These are phyloP conservation scores for Ascosphaera apis DNA, from an alignment of 2,329 filamentous ascomycete species.

Conservation along the genomic window DNA sequence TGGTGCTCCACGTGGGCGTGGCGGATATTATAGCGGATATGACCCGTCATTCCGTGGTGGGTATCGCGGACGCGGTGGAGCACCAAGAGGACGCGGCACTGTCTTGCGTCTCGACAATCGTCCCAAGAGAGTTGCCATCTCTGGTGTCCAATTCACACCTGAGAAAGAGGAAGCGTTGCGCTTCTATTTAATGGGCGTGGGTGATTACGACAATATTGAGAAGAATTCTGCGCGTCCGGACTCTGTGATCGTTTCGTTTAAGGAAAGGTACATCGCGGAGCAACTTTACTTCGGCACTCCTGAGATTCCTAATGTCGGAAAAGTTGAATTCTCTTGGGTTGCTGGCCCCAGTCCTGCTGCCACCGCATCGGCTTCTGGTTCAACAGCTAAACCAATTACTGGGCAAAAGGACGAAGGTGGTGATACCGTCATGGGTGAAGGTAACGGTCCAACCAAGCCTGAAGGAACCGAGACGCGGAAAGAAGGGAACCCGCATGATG, in stretches of 20 bases:
- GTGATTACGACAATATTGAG: conserved; percentile 24
- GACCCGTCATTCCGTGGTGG: conserved; percentile 17
- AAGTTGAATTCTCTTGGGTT: conserved; percentile 33
- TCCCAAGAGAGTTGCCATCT: conserved; percentile 29
- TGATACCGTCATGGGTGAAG: conserved; percentile 11
- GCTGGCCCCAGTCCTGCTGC: conserved; percentile 14
- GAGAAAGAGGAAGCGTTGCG: conserved; percentile 32
- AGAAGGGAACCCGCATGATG: conserved; percentile 12
- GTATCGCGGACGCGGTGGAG: conserved; percentile 21
- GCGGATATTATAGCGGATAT: conserved; percentile 16
- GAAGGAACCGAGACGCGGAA: conserved; percentile 6
- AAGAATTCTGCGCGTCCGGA: conserved; percentile 17
- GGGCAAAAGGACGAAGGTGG: conserved; percentile 11
- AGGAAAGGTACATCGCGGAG: conserved; percentile 30
- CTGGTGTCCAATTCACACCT: conserved; percentile 23
- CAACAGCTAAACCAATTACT: neutral
- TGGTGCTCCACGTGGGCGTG: conserved; percentile 10
- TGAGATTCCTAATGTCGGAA: conserved; percentile 28
- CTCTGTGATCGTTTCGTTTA: conserved; percentile 22
- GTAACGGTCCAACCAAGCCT: conserved; percentile 4
- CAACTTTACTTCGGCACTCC: conserved; percentile 26
- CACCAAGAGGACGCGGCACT: conserved; percentile 20
- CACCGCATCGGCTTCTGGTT: conserved; percentile 6
- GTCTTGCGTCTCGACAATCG: conserved; percentile 36
- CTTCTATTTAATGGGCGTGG: conserved; percentile 15